Evolutionary conservation across 2,329 filamentous ascomycete species (phyloP), one percentile per base, ranked within the genome.

Genomic region (Chrysosporium keratinophilum): DNA sequence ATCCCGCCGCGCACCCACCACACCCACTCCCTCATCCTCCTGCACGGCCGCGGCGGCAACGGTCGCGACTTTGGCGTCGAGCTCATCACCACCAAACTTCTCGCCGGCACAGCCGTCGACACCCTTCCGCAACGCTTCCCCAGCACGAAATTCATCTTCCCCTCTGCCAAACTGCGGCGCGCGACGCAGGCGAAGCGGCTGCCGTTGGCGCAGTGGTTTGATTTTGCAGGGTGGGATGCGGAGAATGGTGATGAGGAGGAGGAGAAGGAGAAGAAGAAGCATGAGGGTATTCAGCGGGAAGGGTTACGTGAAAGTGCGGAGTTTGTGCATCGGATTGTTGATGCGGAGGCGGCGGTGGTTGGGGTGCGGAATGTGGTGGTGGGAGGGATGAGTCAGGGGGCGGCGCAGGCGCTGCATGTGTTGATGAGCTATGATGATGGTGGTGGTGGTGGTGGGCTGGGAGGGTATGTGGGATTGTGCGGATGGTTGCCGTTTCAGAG

Each of bases 401-500:
- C 52, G 45, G 61, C 60, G 14, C 55, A 56, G 20, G 56, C 57
- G 17, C 37, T 63, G 19, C 53, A 54, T 44, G 55, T 56, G 17
- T 52, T 61, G 51, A 53, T 62, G 49, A 57, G 47, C 4, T 59
- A 55, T 42, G 56, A 56, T 43, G 51, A 49, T 48, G 52, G 46
- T 11, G 53, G n/a, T n/a, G n/a, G n/a, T n/a, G 51, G 17, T 31
- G 54, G 52, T 12, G 23, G 47, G 5, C 47, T 59, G 58, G 71
- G 71, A 0, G 72, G 70, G 0, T 71, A 67, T 51, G 60, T 76
- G n/a, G 72, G 72, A 1, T 72, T 74, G 65, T 69, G 69, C 54
- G 71, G 70, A 1, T 75, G 64, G 58, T 57, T 75, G 1, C 67
- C 71, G 1, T 75, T 70, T 52, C 60, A 61, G 5, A 46, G 58